Evolutionary conservation across 768 basidiomycete genomes (phyloP), one percentile per base, ranked within the genome.

Genomic region (Lanmaoa rubissima): DNA sequence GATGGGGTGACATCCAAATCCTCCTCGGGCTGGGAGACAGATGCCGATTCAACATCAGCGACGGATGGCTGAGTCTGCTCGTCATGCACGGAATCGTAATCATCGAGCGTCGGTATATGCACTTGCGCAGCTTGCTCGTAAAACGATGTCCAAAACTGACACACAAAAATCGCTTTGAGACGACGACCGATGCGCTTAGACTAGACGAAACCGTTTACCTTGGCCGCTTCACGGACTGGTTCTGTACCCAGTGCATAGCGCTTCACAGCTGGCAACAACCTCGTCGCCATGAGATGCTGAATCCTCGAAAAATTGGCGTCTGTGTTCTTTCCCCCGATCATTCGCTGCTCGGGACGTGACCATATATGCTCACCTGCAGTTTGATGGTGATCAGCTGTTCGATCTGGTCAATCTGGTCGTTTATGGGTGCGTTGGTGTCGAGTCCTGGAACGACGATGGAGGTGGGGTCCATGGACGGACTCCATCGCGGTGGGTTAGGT

Each of bases 61-160:
- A 54, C 41, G 7, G 71, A 46, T 17, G 70, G 60, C 54, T 79
- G 73, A 1, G 79, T 78, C 7, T 77, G 73, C 19, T 78, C 74
- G 41, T 84, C 85, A 46, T 82, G 78, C 41, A 77, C 75, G 8
- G 76, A 80, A n/a, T 81, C 83, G 56, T 83, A 79, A 54, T 91
- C 87, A 14, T 85, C 91, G 35, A 79, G 85, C 1, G 84, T 84
- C 5, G 88, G 86, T 43, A 94, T 88, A 40, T 87, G 84, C 31
- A 94, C 88, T 63, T 92, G 87, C 4, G 96, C 95, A 10, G 94
- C 93, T 57, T 90, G 84, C 67, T 98, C 94, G 68, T 94, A 98
- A 78, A 99, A 98, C 0, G 91, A 88, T 5, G 87, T 88, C 95
- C 96, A 98, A 70, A 98, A 98, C 95, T 51, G 96, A 64, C 0